Base-by-base conservation (phyloP, 768 basidiomycete species). In the Serendipita sp. region DNA sequence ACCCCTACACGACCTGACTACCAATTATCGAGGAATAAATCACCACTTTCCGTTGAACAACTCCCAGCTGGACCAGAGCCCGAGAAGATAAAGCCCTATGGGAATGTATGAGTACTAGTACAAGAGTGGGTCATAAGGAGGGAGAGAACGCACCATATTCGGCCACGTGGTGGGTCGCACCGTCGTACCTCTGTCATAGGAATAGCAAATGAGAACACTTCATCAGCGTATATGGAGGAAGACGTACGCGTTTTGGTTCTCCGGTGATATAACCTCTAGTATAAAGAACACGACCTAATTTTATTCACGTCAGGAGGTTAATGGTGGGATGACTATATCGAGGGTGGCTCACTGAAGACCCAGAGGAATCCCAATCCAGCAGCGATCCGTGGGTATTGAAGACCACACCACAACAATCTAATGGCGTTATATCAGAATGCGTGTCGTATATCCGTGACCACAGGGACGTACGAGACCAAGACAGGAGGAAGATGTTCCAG, bases 401-500 rank as follows among this genome's bases (percentile, higher is more conserved):
- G 15, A 54, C 53, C 53, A 30, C 16, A 11, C 53, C 53, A 54
- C 11, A 54, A 15, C 11, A 54, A 30, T 54, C 53, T 54, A 54
- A 16, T 54, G 53, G 30, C 15, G 24, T 24, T 24, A 24, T 24
- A 24, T 24, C 24, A 24, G 24, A 24, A 24, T 24, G 24, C 24
- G 24, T 24, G 24, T 24, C 24, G 24, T 24, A 24, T 24, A 24
- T 24, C 24, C 24, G 24, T 24, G 24, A 24, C 24, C 24, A 24
- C 16, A 30, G 24, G 24, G 53, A 11, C 53, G 11, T 54, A 54
- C 53, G 53, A 11, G 10, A 28, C 53, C 10, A 65, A 35, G 30
- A 67, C 45, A 7, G 3, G 3, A 28, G 63, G 63, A n/a, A 65
- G 8, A 37, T 30, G 28, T 32, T 67, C 66, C 8, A 67, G 64